Conservation (phyloP, 768 basidiomycete genomes). For the Strobilomyces echinocephalus region DNA sequence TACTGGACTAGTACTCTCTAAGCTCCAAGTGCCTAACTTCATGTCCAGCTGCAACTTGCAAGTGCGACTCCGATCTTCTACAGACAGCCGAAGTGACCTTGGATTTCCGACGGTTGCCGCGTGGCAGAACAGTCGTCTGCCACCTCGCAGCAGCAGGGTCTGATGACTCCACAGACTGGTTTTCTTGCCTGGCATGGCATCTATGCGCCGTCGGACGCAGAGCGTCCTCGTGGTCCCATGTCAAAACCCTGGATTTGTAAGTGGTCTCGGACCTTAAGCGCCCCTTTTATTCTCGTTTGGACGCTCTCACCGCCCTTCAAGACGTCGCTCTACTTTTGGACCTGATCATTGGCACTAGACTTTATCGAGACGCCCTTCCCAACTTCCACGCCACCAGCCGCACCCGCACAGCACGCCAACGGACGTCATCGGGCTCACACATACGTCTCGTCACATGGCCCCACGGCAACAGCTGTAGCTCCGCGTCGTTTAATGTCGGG, state of each 20-base stretch:
- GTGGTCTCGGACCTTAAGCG: conserved; percentile 30
- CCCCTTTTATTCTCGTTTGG: conserved; percentile 23
- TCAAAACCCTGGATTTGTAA: conserved; percentile 21
- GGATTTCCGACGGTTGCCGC: background rate
- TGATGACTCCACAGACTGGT: background rate
- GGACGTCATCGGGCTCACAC: conserved; percentile 4
- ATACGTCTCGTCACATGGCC: conserved; percentile 5
- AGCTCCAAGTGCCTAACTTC: background rate
- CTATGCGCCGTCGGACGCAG: background rate
- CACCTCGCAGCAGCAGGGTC: background rate
- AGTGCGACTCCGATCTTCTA: background rate
- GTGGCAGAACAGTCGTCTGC: background rate
- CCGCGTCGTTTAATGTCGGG: background rate
- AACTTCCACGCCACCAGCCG: conserved; percentile 7
- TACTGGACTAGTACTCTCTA: conserved; percentile 7
- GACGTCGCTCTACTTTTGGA: conserved; percentile 3
- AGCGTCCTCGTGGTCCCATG: conserved; percentile 11
- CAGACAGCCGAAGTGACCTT: background rate
- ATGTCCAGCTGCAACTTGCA: background rate
- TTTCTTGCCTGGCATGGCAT: background rate
- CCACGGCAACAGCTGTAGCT: conserved; percentile 8
- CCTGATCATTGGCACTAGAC: conserved; percentile 1
- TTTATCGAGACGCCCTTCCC: conserved; percentile 5
- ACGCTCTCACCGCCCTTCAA: conserved; percentile 3
- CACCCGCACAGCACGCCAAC: conserved; percentile 23